phyloP scores from a whole-genome alignment of 2,329 filamentous ascomycete species.

The Massarina eburnea region DNA sequence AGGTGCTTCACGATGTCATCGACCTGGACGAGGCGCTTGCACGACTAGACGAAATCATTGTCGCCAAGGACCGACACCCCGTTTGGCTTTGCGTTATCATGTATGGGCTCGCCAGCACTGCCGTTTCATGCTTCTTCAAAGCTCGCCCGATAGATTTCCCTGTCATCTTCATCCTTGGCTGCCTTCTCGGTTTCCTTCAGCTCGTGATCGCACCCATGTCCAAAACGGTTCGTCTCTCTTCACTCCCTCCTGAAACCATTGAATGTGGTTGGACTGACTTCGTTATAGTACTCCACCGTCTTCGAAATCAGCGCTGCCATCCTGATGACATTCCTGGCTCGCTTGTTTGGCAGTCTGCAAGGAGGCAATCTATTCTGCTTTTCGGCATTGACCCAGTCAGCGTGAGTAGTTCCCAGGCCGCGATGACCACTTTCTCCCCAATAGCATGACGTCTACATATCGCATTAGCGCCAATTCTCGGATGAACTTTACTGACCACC shows the following conservation, averaged over 20 bases:
- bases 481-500: too few relatives aligned
- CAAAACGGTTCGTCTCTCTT: too few relatives aligned
- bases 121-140: constrained; percentile 76
- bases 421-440: too few relatives aligned
- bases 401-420: too few relatives aligned
- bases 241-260: too few relatives aligned
- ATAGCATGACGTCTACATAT: too few relatives aligned
- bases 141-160: constrained; percentile 76
- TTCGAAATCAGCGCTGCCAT: constrained; percentile 52
- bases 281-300: constrained; percentile 53
- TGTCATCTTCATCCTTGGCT: constrained; percentile 73
- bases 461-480: too few relatives aligned
- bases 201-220: constrained; percentile 72
- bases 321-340: constrained; percentile 50
- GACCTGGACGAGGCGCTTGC: constrained; percentile 68
- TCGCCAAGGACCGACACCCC: constrained; percentile 56
- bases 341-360: constrained; percentile 50
- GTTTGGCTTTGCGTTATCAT: constrained; percentile 58
- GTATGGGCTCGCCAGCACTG: constrained; percentile 73
- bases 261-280: too few relatives aligned
- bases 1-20: constrained; percentile 73
- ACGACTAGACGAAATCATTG: constrained; percentile 64
- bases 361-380: constrained; percentile 50
- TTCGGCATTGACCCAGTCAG: constrained; percentile 51
- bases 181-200: constrained; percentile 72